Evolutionary conservation across 768 basidiomycete species (phyloP).

Genomic region (Hortiboletus flavorubellus): DNA sequence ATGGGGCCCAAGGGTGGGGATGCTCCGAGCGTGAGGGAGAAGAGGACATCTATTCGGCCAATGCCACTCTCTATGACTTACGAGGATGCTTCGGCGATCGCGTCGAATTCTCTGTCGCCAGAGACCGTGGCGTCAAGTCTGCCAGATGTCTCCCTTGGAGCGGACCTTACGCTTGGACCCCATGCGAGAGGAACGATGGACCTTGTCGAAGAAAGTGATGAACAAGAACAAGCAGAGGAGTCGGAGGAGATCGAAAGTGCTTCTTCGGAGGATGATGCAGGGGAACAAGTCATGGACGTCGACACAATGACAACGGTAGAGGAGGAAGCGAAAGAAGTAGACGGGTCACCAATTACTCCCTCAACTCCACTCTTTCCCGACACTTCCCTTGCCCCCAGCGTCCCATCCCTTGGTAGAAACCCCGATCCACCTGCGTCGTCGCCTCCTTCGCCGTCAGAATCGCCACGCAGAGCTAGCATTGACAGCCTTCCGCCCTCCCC

Average conservation of each 20-base stretch:
- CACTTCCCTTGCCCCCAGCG: conserved; percentile 7
- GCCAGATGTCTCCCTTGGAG: conserved; percentile 19
- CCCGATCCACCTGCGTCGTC: conserved; percentile 2
- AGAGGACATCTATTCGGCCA: conserved; percentile 18
- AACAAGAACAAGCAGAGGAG: conserved; percentile 6
- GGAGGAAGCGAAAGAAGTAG: background rate
- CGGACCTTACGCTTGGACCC: conserved; percentile 17
- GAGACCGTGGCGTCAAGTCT: conserved; percentile 9
- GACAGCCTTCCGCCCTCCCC: conserved; percentile 23
- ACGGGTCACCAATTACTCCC: background rate
- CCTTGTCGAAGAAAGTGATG: conserved; percentile 10
- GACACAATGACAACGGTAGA: background rate
- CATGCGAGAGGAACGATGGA: conserved; percentile 3
- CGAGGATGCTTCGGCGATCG: background rate
- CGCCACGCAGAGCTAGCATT: conserved; percentile 4
- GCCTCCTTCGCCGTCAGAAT: conserved; percentile 1
- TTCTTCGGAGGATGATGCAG: background rate
- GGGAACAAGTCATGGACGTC: background rate
- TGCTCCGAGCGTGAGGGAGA: conserved; percentile 8
- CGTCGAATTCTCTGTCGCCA: conserved; percentile 2
- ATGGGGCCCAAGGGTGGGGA: background rate
- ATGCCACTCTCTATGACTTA: background rate
- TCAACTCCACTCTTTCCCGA: conserved; percentile 14
- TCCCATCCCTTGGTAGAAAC: conserved; percentile 11
- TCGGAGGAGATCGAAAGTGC: background rate